Conservation (phyloP, 2,329 filamentous ascomycete species). For the Sporothrix luriei region DNA sequence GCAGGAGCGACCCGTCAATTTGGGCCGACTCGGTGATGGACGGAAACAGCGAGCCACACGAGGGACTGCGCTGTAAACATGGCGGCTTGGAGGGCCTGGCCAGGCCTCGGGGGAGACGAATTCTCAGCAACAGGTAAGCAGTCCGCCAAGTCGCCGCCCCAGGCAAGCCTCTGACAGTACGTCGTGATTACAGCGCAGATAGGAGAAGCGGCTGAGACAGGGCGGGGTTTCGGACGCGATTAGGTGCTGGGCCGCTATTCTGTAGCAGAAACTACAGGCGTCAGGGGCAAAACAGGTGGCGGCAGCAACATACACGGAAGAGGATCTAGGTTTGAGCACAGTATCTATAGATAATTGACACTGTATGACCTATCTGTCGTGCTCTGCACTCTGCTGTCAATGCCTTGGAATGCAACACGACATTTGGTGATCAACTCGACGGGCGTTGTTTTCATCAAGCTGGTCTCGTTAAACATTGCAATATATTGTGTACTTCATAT, state of each 20-base stretch:
- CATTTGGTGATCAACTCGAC: background rate
- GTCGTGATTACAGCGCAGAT: background rate
- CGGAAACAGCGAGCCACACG: background rate
- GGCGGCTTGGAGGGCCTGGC: no score
- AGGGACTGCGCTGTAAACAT: background rate
- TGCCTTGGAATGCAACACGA: slow-evolving; percentile 1
- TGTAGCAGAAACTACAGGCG: background rate
- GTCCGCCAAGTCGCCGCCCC: background rate
- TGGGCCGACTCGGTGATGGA: slow-evolving; percentile 15
- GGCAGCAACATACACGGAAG: background rate
- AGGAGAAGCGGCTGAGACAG: slow-evolving; percentile 8
- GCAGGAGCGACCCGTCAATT: slow-evolving; percentile 26
- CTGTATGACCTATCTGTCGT: no score
- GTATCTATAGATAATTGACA: no score
- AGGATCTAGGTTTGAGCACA: background rate
- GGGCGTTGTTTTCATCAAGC: background rate
- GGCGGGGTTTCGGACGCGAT: background rate
- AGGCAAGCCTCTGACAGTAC: background rate
- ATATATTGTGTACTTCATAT: background rate
- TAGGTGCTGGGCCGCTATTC: no score
- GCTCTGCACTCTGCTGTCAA: no score
- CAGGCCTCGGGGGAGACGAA: no score
- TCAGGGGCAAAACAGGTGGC: slow-evolving; percentile 6
- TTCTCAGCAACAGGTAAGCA: slow-evolving; percentile 18
- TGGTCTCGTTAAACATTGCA: background rate